phyloP scores from a whole-genome alignment of 345 rosid species.

The Gossypium turneri region DNA sequence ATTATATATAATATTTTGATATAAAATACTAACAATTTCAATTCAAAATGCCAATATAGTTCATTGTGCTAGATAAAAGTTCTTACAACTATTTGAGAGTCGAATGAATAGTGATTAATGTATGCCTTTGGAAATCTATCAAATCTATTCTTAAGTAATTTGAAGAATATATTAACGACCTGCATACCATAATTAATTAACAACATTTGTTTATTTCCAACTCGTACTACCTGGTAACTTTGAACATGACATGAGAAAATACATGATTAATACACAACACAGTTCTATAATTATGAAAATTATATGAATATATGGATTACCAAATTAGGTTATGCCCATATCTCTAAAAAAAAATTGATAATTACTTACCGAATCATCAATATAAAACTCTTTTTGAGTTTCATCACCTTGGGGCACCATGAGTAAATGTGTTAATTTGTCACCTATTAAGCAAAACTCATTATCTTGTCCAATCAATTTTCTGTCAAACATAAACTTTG shows the following conservation, averaged over 20 bases:
- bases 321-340: no score
- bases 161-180: not conserved
- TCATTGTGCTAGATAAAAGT: not conserved
- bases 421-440: not conserved
- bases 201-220: no score
- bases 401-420: not conserved
- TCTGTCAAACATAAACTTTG: no score
- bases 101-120: not conserved
- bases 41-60: not conserved
- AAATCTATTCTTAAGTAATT: not conserved
- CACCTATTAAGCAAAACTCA: no score
- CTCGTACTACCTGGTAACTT: not conserved
- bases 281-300: no score
- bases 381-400: not conserved
- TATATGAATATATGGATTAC: no score
- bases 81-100: not conserved
- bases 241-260: not conserved
- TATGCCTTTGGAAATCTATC: not conserved
- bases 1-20: not conserved
- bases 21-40: not conserved
- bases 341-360: not conserved
- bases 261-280: not conserved
- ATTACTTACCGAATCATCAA: not conserved
- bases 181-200: not conserved
- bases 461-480: no score